These are phyloP conservation scores for Curvularia spicifera DNA, from an alignment of 2,329 filamentous ascomycete genomes.

Conservation along the genomic window DNA sequence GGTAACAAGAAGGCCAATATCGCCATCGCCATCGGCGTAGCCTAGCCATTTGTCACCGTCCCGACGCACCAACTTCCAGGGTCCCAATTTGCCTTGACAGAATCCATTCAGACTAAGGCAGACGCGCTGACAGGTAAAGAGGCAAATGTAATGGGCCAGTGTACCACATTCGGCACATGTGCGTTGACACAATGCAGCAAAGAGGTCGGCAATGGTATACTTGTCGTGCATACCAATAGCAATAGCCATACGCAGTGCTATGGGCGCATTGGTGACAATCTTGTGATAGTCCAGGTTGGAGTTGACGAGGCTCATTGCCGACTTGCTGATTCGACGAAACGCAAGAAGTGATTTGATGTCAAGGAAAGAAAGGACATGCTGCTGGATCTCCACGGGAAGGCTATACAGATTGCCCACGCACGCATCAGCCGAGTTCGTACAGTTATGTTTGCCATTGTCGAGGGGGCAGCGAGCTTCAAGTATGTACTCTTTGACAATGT, in stretches of 20 bases:
- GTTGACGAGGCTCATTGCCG: background rate
- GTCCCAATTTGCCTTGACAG: background rate
- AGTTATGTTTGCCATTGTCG: background rate
- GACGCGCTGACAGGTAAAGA: background rate
- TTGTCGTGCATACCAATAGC: background rate
- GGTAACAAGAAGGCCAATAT: background rate
- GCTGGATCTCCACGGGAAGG: background rate
- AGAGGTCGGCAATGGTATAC: background rate
- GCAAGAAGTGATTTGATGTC: background rate
- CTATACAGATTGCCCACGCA: background rate
- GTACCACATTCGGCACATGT: background rate
- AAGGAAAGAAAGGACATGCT: background rate
- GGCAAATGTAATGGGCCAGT: background rate
- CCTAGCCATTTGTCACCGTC: background rate
- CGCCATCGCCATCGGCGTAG: background rate
- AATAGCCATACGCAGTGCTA: background rate
- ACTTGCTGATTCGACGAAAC: background rate
- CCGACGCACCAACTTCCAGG: background rate
- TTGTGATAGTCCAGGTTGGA: background rate
- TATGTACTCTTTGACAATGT: background rate
- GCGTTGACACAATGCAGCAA: background rate
- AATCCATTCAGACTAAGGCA: background rate
- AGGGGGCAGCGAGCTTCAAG: background rate
- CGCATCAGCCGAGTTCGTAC: background rate
- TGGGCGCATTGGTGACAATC: background rate